Evolutionary conservation across 805 yeast genomes (phyloP), one percentile per base, ranked within the genome.

Genomic region (Candida boidinii): DNA sequence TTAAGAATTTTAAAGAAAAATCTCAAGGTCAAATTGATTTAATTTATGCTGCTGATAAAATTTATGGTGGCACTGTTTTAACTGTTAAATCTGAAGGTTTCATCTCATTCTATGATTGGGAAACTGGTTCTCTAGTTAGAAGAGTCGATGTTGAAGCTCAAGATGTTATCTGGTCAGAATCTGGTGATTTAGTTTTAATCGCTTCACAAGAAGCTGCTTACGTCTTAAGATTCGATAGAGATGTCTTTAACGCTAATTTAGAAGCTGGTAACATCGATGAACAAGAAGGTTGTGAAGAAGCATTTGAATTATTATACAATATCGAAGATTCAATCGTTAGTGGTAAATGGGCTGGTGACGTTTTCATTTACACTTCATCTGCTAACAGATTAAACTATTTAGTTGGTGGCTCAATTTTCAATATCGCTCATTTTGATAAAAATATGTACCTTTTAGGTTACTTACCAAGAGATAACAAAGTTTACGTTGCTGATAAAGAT

Each of bases 321-420:
- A 71, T 86, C 38, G 71, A 73, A 37, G 99, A 92, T 54, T 62
- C 77, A 14, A 73, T 90, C 24, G 75, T 83, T 39, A 79, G 94
- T 19, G 96, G 96, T 50, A 80, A 79, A 56, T 92, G 96, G 87
- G 87, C 88, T 48, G 98, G 97, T 44, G 97, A 92, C 63, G 96
- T 92, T 29, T 88, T 90, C 56, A 75, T 92, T 34, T 92, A 81
- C 64, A 85, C 96, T 12, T 86, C 96, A 2, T 51, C 76, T 14
- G 69, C 94, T 17, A 85, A 87, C 62, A 76, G 97, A 58, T 69
- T 92, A 52, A 90, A 88, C 61, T 92, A 92, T 56, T 73, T 87
- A 41, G 97, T 92, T 39, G 98, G 98, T 48, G 94, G 94, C 25
- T 84, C 87, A 51, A 77, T 83, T 17, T 85, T 86, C 57, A 92